Conservation (phyloP, 768 basidiomycete species). For the Trametes meyenii region DNA sequence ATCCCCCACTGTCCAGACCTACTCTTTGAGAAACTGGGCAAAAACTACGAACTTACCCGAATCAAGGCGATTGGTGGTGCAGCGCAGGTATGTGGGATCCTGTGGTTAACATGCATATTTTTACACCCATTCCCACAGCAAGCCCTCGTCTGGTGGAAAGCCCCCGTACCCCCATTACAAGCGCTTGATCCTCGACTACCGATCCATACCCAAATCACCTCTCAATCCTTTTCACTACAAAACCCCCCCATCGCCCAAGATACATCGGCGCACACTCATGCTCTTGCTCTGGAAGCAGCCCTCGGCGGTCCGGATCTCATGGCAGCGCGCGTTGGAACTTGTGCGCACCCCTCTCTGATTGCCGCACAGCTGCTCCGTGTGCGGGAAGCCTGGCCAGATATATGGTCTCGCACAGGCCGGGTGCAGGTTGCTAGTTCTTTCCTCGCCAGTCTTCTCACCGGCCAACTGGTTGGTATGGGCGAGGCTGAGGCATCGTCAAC, state of each 20-base stretch:
- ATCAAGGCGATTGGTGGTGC: slow-evolving; percentile 79
- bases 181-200: slow-evolving; percentile 73
- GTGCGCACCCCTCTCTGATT: slow-evolving; percentile 68
- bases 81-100: slow-evolving; percentile 61
- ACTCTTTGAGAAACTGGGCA: slow-evolving; percentile 72
- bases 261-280: slow-evolving; percentile 79
- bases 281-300: slow-evolving; percentile 71
- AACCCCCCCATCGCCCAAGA: slow-evolving; percentile 80
- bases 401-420: slow-evolving; percentile 77
- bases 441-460: slow-evolving; percentile 67
- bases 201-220: slow-evolving; percentile 67
- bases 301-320: slow-evolving; percentile 80
- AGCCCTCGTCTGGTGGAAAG: slow-evolving; percentile 88
- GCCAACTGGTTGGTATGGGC: slow-evolving; percentile 71
- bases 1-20: slow-evolving; percentile 48
- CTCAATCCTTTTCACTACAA: slow-evolving; percentile 68
- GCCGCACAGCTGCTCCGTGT: slow-evolving; percentile 78
- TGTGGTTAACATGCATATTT: neutral
- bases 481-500: slow-evolving; percentile 80
- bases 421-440: slow-evolving; percentile 80
- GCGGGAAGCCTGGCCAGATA: slow-evolving; percentile 79
- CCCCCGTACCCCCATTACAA: slow-evolving; percentile 71
- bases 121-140: slow-evolving; percentile 40
- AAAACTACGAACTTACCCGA: slow-evolving; percentile 68
- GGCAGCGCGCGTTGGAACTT: slow-evolving; percentile 75